phyloP scores from a whole-genome alignment of 129 eudicot species.

The Gnaphalium uliginosum region DNA sequence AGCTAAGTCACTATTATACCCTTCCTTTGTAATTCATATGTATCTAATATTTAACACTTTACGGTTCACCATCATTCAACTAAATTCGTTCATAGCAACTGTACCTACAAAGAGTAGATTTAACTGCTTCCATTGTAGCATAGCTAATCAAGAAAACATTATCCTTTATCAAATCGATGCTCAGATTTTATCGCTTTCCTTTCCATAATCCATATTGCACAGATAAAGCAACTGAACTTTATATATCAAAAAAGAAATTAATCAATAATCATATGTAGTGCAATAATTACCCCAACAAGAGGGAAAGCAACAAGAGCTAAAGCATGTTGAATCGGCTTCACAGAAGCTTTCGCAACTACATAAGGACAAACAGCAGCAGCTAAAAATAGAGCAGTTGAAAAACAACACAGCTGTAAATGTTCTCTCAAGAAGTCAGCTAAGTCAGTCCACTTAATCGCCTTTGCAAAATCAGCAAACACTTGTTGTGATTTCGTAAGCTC shows the following conservation, averaged over 20 bases:
- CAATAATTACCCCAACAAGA: constrained; percentile 70
- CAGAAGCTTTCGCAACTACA: constrained; percentile 54
- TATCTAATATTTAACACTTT: too few species aligned
- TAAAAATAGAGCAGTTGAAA: constrained; percentile 59
- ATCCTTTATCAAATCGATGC: too few species aligned
- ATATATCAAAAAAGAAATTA: not conserved
- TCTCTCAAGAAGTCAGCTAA: constrained; percentile 74
- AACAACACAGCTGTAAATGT: constrained; percentile 82
- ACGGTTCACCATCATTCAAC: too few species aligned
- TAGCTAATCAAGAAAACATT: too few species aligned
- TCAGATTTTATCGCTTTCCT: too few species aligned
- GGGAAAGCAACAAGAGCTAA: constrained; percentile 74
- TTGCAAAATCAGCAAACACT: constrained; percentile 54
- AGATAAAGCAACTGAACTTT: too few species aligned
- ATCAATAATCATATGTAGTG: not conserved
- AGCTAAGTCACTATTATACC: not conserved
- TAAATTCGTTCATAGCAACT: too few species aligned
- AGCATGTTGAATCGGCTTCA: constrained; percentile 56
- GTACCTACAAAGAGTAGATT: too few species aligned
- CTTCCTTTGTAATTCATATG: too few species aligned
- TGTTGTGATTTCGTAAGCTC: constrained; percentile 62
- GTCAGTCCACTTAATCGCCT: constrained; percentile 61
- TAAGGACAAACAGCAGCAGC: constrained; percentile 79
- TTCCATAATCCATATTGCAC: too few species aligned
- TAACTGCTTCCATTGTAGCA: too few species aligned